Base-by-base conservation (phyloP, 257 asterid genomes). In the Scutellaria baicalensis region DNA sequence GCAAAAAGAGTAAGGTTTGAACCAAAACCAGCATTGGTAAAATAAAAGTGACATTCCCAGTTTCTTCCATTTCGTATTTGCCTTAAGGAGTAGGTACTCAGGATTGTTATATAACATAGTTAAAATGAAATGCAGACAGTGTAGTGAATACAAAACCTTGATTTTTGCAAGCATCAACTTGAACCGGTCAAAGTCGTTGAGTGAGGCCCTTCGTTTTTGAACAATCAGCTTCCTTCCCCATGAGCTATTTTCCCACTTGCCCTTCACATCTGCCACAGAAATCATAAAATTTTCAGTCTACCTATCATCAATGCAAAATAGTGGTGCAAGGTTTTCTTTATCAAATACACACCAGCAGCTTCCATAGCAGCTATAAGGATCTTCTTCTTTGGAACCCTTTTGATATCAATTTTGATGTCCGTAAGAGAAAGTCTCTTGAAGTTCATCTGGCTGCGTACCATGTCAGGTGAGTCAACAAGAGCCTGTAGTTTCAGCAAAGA, bases 151-250 rank as follows among this genome's bases (percentile, higher is more conserved):
- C 72, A 4, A 21, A 8, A 91, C 97, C 97, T 90, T 93, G 78
- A 93, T 93, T 62, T 93, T 93, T 0, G 97, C 96, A 23, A 90
- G 75, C 97, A 93, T 90, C 39, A 93, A 73, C 87, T 90, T 90
- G 83, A 93, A 93, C 51, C 96, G 78, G 61, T 91, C 97, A 36
- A 93, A 93, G 66, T 93, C 97, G 16, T 83, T 89, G 17, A 93
- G 84, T 23, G 86, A 31, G 23, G 96, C 94, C 49, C 99, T 87
- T 51, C 85, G 79, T 93, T 91, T 91, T 83, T 93, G 99, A 23
- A 93, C 99, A 71, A 87, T 86, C 64, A 93, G 80, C 85, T 93
- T 93, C 79, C 96, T 89, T 31, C 96, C 98, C 98, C 98, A 93
- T 9, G 97, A 87, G 70, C 97, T 88, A 76, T 78, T 89, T 61